A percentile compares a stretch with the other conserved stretches of the same genome.
Conservation (phyloP, 2,329 filamentous ascomycete genomes). For the Paracamarosporium sp. region DNA sequence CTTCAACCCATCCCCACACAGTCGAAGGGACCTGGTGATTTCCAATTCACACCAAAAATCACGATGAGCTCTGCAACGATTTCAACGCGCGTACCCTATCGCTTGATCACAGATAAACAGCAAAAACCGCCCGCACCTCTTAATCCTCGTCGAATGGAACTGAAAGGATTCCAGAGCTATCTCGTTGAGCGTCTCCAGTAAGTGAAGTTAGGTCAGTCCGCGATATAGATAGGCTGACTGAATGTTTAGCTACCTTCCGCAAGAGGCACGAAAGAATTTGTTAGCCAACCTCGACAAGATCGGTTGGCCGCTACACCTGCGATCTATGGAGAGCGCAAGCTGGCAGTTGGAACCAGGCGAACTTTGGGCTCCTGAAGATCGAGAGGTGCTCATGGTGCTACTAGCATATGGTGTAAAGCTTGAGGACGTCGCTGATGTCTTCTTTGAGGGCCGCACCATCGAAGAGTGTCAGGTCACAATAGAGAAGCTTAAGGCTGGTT, state of each 20-base stretch:
- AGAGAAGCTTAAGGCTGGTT: background rate
- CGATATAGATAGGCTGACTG: background rate
- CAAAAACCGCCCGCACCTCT: background rate
- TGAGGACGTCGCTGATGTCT: background rate
- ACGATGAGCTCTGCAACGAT: background rate
- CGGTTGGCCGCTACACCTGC: background rate
- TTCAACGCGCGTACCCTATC: background rate
- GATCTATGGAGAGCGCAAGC: background rate
- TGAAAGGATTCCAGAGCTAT: background rate
- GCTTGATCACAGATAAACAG: background rate
- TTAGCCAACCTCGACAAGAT: background rate
- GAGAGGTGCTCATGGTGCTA: background rate
- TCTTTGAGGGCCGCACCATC: slow-evolving; percentile 2
- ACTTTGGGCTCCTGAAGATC: background rate
- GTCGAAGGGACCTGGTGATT: background rate
- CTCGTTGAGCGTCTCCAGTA: background rate
- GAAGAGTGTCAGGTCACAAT: background rate
- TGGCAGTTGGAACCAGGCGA: background rate
- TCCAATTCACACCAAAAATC: background rate
- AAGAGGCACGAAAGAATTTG: background rate
- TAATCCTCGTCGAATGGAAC: background rate
- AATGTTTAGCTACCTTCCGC: background rate
- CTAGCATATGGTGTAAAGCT: background rate
- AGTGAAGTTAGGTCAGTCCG: background rate
- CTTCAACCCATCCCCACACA: background rate